Conservation (phyloP, 352 stramenopile genomes). For the Pythium aquatile region DNA sequence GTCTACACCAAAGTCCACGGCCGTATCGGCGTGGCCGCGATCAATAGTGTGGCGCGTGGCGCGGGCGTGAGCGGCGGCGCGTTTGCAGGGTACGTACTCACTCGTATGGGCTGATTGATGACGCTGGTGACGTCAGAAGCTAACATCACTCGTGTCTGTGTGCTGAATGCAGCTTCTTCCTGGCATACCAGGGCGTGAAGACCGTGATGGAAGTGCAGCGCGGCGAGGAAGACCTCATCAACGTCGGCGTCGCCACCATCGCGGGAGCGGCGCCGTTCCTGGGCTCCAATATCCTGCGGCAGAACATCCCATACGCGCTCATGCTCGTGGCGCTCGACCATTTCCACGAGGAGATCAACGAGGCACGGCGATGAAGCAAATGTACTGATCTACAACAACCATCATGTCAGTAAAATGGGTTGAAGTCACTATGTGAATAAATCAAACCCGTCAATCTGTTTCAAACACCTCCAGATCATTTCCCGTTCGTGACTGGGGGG, state of each 20-base stretch:
- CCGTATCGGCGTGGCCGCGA: conserved; percentile 40
- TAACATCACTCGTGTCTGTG: neutral
- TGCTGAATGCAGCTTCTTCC: conserved; percentile 58
- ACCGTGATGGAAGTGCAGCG: conserved; percentile 63
- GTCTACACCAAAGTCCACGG: conserved; percentile 59
- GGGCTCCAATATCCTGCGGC: conserved; percentile 57
- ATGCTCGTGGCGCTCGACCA: conserved; percentile 79
- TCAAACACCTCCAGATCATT: neutral
- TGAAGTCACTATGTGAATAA: neutral
- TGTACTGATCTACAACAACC: conserved; percentile 7
- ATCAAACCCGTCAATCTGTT: neutral
- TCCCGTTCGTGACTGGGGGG: conserved; percentile 1
- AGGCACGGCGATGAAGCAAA: conserved; percentile 33
- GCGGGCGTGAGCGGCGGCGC: conserved; percentile 55
- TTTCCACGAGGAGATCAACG: conserved; percentile 79
- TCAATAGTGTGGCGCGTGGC: conserved; percentile 45
- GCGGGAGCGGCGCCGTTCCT: conserved; percentile 57
- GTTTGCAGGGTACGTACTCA: conserved; percentile 47
- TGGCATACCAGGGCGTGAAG: conserved; percentile 74
- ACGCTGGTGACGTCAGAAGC: too few species aligned
- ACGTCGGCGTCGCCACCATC: conserved; percentile 54
- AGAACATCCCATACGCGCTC: conserved; percentile 73
- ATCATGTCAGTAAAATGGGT: neutral
- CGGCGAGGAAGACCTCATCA: conserved; percentile 52
- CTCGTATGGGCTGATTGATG: neutral